Conservation (phyloP, 257 asterid genomes). For the Salvia miltiorrhiza region DNA sequence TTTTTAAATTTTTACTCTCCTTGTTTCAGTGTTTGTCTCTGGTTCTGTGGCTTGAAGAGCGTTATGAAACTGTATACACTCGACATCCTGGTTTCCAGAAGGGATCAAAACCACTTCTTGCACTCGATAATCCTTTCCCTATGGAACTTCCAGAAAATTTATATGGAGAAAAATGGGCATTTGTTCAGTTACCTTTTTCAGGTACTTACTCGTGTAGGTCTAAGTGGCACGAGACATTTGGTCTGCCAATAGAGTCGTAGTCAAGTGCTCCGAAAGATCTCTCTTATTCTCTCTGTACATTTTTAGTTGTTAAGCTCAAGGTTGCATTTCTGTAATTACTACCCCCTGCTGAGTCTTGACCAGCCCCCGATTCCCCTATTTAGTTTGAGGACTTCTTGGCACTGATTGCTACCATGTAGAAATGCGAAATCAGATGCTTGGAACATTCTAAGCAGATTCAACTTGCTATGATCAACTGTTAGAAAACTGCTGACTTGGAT, state of each 20-base stretch:
- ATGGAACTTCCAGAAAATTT: slow-evolving; percentile 86
- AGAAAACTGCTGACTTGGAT: neutral
- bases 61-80: slow-evolving; percentile 75
- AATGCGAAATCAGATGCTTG: neutral
- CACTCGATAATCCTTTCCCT: slow-evolving; percentile 89
- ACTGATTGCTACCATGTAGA: neutral
- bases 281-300: neutral
- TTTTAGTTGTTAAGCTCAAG: neutral
- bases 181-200: slow-evolving; percentile 85
- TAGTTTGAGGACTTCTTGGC: neutral
- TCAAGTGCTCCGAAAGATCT: neutral
- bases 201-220: slow-evolving; percentile 31
- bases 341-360: neutral
- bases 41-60: slow-evolving; percentile 93
- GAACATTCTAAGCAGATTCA: neutral
- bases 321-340: neutral
- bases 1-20: neutral
- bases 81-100: slow-evolving; percentile 87
- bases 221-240: neutral
- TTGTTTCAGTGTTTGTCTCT: slow-evolving; percentile 76
- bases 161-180: slow-evolving; percentile 93
- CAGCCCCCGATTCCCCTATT: neutral
- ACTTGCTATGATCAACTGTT: neutral
- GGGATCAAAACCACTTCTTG: slow-evolving; percentile 68
- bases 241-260: neutral